A percentile compares a stretch with the other conserved stretches of the same genome.
Conservation (phyloP, 139 green algal genomes). For the Tetradesmus lagerheimii region DNA sequence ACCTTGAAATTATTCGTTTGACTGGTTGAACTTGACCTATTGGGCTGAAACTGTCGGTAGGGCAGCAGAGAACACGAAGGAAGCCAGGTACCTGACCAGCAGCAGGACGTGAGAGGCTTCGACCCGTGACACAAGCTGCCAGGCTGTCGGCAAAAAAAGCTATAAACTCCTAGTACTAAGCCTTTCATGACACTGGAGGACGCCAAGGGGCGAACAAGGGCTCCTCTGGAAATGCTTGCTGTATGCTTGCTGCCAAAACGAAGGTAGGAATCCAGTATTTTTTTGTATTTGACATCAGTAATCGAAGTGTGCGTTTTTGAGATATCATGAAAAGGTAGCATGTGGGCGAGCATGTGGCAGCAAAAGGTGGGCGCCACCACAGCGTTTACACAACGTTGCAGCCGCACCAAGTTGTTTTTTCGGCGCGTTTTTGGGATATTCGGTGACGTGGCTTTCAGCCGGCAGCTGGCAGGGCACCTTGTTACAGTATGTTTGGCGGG, state of each 20-base stretch:
- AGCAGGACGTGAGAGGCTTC: too few relatives aligned
- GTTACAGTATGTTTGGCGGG: not conserved
- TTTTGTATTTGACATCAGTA: not conserved
- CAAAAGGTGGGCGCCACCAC: not conserved
- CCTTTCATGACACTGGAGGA: not conserved
- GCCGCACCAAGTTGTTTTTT: too few relatives aligned
- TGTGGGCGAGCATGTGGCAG: not conserved
- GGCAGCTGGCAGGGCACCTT: not conserved
- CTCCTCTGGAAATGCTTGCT: not conserved
- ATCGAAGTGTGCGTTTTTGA: not conserved
- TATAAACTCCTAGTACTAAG: not conserved
- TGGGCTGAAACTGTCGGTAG: too few relatives aligned
- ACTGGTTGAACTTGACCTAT: too few relatives aligned
- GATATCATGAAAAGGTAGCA: not conserved
- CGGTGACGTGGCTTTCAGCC: not conserved
- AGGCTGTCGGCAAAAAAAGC: too few relatives aligned
- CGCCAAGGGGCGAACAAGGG: not conserved
- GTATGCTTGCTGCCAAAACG: not conserved
- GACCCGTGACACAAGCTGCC: too few relatives aligned
- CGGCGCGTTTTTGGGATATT: too few relatives aligned
- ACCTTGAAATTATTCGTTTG: too few relatives aligned
- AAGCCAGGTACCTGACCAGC: too few relatives aligned
- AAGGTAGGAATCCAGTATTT: not conserved
- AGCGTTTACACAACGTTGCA: too few relatives aligned
- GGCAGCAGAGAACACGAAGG: too few relatives aligned